These are phyloP conservation scores for Talaromyces sp. DNA, from an alignment of 2,329 filamentous ascomycete species.

Conservation along the genomic window DNA sequence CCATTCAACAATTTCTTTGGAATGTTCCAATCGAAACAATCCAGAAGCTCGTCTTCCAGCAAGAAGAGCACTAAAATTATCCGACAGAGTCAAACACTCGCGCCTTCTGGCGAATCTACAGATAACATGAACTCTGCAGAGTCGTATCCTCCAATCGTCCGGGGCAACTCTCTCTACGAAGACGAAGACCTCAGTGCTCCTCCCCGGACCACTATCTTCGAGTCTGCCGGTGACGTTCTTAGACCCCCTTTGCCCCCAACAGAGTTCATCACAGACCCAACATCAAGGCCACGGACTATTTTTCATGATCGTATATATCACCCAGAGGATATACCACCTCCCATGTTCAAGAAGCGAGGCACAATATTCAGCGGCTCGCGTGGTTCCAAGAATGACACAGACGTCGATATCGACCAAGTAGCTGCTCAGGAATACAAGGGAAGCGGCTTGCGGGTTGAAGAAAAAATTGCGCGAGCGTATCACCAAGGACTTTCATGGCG, in stretches of 20 bases:
- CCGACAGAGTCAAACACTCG: constrained; percentile 71
- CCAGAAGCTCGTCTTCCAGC: constrained; percentile 46
- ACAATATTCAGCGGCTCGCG: constrained; percentile 31
- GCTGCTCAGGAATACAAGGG: constrained; percentile 22
- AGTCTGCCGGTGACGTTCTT: constrained; percentile 87
- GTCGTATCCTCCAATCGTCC: constrained; percentile 33
- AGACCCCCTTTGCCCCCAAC: constrained; percentile 81
- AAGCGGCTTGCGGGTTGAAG: constrained; percentile 77
- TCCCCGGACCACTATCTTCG: constrained; percentile 88
- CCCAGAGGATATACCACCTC: constrained; percentile 84
- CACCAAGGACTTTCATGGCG: constrained; percentile 90
- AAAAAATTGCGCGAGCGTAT: constrained; percentile 95
- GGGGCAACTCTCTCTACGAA: constrained; percentile 51
- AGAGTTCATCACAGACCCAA: constrained; percentile 80
- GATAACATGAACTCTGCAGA: constrained; percentile 12
- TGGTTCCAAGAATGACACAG: constrained; percentile 17
- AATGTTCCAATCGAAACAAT: constrained; percentile 64
- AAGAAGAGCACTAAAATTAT: constrained; percentile 61
- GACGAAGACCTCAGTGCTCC: constrained; percentile 62
- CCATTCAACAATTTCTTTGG: constrained; percentile 66
- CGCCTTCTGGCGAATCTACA: constrained; percentile 25
- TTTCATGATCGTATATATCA: constrained; percentile 97
- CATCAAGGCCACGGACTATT: constrained; percentile 78
- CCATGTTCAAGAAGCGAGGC: constrained; percentile 50
- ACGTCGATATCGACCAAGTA: constrained; percentile 19